Evolutionary conservation across 176 grass and related monocot genomes (phyloP), one percentile per base, ranked within the genome.

Genomic region (Eleusine coracana): DNA sequence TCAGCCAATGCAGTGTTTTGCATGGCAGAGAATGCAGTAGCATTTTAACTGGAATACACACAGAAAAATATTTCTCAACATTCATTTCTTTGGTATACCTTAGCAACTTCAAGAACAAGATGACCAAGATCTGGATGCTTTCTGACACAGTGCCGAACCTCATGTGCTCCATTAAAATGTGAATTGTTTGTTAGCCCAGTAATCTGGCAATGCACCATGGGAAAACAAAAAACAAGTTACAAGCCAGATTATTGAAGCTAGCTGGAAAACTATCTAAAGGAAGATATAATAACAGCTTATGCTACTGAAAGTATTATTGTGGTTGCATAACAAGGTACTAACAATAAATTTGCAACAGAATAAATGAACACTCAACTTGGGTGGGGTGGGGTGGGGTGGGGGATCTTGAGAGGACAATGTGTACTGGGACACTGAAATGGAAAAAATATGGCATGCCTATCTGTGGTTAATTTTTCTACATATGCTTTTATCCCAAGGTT

Each of bases 151-250:
- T 87, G 83, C 8, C 91, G 93, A 75, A 99, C 91, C 78, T 87
- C 83, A 40, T 99, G 89, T 81, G 91, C 89, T 74, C 89, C 85
- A 51, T 68, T 14, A 12, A 86, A 92, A 75, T 90, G 90, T 77
- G 97, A 99, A 79, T 99, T 99, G 81, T 99, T 96, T 49, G 93
- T 99, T 81, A 99, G 61, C 65, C 97, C 97, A 64, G 97, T 87
- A 66, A 99, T 82, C 97, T 99, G 83, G 75, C 39, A 68, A 77
- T 23, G 38, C 23, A 85, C 55, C 51, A 86, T 38, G 44, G 75
- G 4, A 75, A 66, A 34, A 62, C 1, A 67, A 50, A 50, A 77
- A 77, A 76, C 0, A 71, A 60, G 66, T 76, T 75, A 71, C 41
- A 54, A 79, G 54, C 11, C 60, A 86, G 21, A 66, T 50, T 48